Evolutionary conservation across 805 yeast genomes (phyloP), one percentile per base, ranked within the genome.

Genomic region (Vanderwaltozyma polyspora): DNA sequence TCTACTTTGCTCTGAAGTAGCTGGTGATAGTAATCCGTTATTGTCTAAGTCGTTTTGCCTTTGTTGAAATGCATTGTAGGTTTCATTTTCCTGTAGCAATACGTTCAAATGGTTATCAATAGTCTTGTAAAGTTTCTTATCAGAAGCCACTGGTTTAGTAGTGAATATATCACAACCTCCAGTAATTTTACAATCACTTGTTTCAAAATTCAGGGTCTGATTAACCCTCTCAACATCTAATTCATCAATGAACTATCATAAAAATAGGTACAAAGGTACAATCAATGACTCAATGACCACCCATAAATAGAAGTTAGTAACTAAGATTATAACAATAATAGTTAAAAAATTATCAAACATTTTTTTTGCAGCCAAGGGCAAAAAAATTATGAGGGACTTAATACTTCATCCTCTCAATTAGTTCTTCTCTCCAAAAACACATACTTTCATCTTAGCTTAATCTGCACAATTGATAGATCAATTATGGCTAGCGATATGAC

Each of bases 101-200:
- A 67, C 56, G 40, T 79, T 81, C 38, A 84, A 67, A 49, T 83
- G 89, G 45, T 79, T 75, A 53, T 86, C 96, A 28, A 91, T 76
- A 0, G 87, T 76, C 57, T 85, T 84, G 64, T 82, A 85, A 19
- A 89, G 69, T 58, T 87, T 87, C 46, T 86, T 71, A 58, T 91
- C 98, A 1, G 89, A 70, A 1, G 91, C 84, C 17, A 87, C 84
- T 1, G 95, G 86, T 51, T 89, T 91, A 2, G 98, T 91, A 1
- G 97, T 83, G 52, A 85, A 91, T 32, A 91, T 68, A 52, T 91
- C 98, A 54, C 95, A 79, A 18, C 94, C 86, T 10, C 96, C 97
- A 36, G 73, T 72, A 26, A 91, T 75, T 45, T 70, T 78, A 49
- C 81, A 74, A 45, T 81, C 93, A 1, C 73, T 67, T 3, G 86